Evolutionary conservation across 257 asterid genomes (phyloP).

Genomic region (Fraxinus americana): DNA sequence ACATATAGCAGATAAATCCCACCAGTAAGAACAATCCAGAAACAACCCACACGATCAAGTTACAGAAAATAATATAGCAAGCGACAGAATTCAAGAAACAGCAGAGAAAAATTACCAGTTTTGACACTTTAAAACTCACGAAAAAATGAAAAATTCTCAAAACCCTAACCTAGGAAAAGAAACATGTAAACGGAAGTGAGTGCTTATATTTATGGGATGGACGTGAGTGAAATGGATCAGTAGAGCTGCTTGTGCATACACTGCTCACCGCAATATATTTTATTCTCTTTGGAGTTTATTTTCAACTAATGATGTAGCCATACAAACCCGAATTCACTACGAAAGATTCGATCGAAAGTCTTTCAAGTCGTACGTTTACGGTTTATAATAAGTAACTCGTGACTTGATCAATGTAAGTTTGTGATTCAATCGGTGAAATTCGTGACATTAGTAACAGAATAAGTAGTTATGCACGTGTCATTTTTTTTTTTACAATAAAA

Average conservation of each 20-base stretch:
- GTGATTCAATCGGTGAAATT: too few species aligned
- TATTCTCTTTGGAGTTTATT: not conserved
- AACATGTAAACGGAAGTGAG: slow-evolving; percentile 19
- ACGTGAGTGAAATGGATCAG: slow-evolving; percentile 10
- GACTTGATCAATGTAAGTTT: not conserved
- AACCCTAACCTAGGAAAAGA: slow-evolving; percentile 37
- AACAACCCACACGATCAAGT: slow-evolving; percentile 33
- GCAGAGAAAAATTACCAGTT: slow-evolving; percentile 32
- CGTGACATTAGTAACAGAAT: too few species aligned
- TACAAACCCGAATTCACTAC: not conserved
- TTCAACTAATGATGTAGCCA: not conserved
- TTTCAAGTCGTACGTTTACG: not conserved
- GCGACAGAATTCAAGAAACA: slow-evolving; percentile 37
- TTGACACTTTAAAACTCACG: slow-evolving; percentile 29
- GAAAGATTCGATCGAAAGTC: not conserved
- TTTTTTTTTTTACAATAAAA: too few species aligned
- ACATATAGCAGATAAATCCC: slow-evolving; percentile 24
- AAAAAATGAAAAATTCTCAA: slow-evolving; percentile 11
- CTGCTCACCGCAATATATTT: slow-evolving; percentile 28
- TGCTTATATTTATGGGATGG: slow-evolving; percentile 28
- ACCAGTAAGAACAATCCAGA: slow-evolving; percentile 37
- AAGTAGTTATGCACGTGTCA: too few species aligned
- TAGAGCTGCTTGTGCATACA: slow-evolving; percentile 44
- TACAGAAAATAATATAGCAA: slow-evolving; percentile 27
- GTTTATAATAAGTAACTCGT: too few species aligned